phyloP scores from a whole-genome alignment of 371 early-diverging fungal species.

The Apophysomyces sp. region DNA sequence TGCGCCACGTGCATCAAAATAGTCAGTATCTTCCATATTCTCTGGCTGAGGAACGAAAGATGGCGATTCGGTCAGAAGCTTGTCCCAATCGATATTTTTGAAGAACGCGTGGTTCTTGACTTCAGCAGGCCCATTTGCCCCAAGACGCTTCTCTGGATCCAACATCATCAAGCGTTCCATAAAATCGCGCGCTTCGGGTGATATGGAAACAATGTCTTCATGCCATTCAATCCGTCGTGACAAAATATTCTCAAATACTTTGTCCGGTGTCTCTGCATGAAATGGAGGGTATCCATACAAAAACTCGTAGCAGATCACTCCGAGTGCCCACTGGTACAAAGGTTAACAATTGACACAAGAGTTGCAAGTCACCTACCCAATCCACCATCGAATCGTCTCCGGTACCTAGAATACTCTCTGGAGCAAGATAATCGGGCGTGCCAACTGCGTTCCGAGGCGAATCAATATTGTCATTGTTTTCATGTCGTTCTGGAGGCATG shows the following conservation, averaged over 20 bases:
- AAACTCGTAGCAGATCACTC: constrained; percentile 90
- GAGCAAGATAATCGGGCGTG: constrained; percentile 97
- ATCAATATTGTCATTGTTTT: constrained; percentile 1
- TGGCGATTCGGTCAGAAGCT: constrained; percentile 66
- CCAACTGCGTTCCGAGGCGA: constrained; percentile 62
- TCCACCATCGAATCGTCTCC: constrained; percentile 88
- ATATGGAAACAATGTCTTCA: constrained; percentile 64
- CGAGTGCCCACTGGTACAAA: constrained; percentile 78
- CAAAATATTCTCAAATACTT: constrained; percentile 87
- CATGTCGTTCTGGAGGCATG: constrained; percentile 25
- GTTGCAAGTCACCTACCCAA: constrained; percentile 63
- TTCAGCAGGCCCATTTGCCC: constrained; percentile 64
- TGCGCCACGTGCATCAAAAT: constrained; percentile 91
- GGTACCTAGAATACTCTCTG: constrained; percentile 88
- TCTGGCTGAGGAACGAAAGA: constrained; percentile 85
- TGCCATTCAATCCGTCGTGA: constrained; percentile 74
- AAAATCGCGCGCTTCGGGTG: constrained; percentile 84
- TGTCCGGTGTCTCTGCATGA: constrained; percentile 76
- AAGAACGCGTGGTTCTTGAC: constrained; percentile 73
- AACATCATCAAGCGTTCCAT: constrained; percentile 80
- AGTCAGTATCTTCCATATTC: constrained; percentile 84
- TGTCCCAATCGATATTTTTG: constrained; percentile 66
- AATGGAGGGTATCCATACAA: constrained; percentile 87
- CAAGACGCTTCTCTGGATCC: constrained; percentile 79
- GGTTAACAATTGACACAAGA: not conserved